Percentiles rank a stretch among this genome's conserved stretches.
These are phyloP conservation scores for Aurinia saxatilis DNA, from an alignment of 345 rosid genomes.

Conservation along the genomic window DNA sequence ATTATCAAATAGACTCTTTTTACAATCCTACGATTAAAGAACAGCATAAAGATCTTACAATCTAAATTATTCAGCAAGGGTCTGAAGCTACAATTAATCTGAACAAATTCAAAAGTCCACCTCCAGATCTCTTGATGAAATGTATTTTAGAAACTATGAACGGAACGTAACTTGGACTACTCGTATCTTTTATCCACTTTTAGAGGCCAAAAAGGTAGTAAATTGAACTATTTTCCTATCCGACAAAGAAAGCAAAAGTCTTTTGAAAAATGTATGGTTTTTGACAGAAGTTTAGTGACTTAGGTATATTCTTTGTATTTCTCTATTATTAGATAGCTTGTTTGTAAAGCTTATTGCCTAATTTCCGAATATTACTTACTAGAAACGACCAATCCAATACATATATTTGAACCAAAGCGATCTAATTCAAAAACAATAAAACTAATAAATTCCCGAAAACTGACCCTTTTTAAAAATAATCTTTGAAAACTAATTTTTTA, in stretches of 20 bases:
- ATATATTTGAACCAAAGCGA: neutral
- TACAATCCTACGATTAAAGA: too few species aligned
- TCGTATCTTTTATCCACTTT: slow-evolving; percentile 23
- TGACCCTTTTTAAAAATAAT: too few species aligned
- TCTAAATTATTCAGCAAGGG: too few species aligned
- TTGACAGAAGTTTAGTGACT: slow-evolving; percentile 15
- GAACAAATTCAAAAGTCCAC: too few species aligned
- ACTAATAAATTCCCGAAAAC: neutral
- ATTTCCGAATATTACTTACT: neutral
- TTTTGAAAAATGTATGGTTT: slow-evolving; percentile 14
- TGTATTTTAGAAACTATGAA: neutral
- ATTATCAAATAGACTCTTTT: too few species aligned
- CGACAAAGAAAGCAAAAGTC: slow-evolving; percentile 17
- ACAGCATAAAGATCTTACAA: too few species aligned
- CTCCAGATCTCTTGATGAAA: too few species aligned
- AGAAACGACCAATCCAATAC: neutral
- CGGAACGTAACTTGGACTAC: slow-evolving; percentile 29
- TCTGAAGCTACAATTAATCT: too few species aligned
- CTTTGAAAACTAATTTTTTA: too few species aligned
- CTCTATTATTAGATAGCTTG: neutral
- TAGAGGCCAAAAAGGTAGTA: slow-evolving; percentile 12
- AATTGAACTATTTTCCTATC: slow-evolving; percentile 21
- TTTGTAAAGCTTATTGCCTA: neutral
- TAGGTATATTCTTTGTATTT: slow-evolving; percentile 19
- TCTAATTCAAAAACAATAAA: neutral